A percentile compares a stretch with the other conserved stretches of the same genome.
These are phyloP conservation scores for Cystofilobasidium bisporidii DNA, from an alignment of 768 basidiomycete species.

Conservation along the genomic window DNA sequence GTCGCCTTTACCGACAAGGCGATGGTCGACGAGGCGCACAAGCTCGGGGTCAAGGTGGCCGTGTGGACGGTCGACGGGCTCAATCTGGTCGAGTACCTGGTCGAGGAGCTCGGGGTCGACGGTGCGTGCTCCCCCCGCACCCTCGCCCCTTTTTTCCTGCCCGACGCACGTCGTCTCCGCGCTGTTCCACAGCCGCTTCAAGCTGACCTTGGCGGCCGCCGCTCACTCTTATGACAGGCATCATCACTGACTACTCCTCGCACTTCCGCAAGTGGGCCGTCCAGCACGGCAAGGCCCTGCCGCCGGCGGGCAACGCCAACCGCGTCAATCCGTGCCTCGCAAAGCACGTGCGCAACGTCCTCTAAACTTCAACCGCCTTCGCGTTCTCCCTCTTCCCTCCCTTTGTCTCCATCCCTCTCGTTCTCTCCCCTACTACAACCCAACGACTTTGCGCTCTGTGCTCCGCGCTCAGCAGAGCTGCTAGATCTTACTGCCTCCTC, in stretches of 20 bases:
- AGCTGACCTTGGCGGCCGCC: too few relatives aligned
- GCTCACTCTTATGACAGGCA: too few relatives aligned
- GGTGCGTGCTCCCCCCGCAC: too few relatives aligned
- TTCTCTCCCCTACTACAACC: too few relatives aligned
- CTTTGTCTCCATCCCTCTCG: not conserved
- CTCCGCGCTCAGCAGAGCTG: too few relatives aligned
- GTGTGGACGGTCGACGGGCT: constrained; percentile 66
- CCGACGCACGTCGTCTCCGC: too few relatives aligned
- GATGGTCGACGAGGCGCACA: constrained; percentile 61
- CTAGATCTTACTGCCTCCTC: too few relatives aligned
- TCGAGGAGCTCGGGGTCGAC: constrained; percentile 37
- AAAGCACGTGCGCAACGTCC: constrained; percentile 44
- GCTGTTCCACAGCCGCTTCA: too few relatives aligned
- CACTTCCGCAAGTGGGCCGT: constrained; percentile 52
- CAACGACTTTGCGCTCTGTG: too few relatives aligned
- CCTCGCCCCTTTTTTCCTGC: too few relatives aligned
- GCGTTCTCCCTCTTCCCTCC: too few relatives aligned
- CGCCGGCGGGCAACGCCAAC: constrained; percentile 53
- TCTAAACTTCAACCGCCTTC: not conserved
- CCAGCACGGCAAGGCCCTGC: constrained; percentile 49
- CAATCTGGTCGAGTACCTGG: constrained; percentile 53
- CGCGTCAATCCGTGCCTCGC: constrained; percentile 56
- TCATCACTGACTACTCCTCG: constrained; percentile 67
- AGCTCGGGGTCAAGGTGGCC: constrained; percentile 54
- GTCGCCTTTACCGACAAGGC: constrained; percentile 54